Evolutionary conservation across 2,329 filamentous ascomycete species (phyloP).

Genomic region (Penicillium frequentans): DNA sequence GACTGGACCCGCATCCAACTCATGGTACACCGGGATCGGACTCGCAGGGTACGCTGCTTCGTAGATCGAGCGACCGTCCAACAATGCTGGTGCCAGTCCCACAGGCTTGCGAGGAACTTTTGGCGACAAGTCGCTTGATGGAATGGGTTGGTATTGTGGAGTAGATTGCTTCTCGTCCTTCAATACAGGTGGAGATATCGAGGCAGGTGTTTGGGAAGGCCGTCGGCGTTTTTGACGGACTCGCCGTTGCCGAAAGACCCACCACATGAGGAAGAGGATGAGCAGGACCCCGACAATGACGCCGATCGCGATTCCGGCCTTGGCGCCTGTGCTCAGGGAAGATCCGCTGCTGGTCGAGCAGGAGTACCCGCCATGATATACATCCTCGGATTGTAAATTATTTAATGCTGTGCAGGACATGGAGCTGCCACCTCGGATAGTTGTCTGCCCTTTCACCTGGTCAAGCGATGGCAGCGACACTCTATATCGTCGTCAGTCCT

Average conservation of each 20-base stretch:
- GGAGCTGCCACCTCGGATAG: conserved; percentile 19
- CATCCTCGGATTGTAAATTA: conserved; percentile 9
- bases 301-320: conserved; percentile 35
- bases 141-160: not conserved
- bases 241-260: conserved; percentile 15
- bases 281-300: conserved; percentile 40
- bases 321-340: conserved; percentile 24
- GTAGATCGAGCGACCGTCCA: conserved; percentile 19
- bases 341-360: conserved; percentile 14
- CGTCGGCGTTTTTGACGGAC: not conserved
- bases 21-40: conserved; percentile 15
- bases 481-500: conserved; percentile 6
- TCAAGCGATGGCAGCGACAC: conserved; percentile 26
- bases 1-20: conserved; percentile 20
- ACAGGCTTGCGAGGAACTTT: conserved; percentile 16
- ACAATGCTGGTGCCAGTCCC: conserved; percentile 6
- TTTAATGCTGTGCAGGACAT: conserved; percentile 26
- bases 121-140: not conserved
- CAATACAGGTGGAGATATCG: not conserved
- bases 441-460: conserved; percentile 21
- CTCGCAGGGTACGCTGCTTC: conserved; percentile 12
- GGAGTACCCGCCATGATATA: conserved; percentile 19
- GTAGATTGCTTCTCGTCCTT: conserved; percentile 7
- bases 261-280: conserved; percentile 19
- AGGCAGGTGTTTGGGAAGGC: not conserved